These are phyloP conservation scores for Pholiota microspora DNA, from an alignment of 768 basidiomycete genomes.

Conservation along the genomic window DNA sequence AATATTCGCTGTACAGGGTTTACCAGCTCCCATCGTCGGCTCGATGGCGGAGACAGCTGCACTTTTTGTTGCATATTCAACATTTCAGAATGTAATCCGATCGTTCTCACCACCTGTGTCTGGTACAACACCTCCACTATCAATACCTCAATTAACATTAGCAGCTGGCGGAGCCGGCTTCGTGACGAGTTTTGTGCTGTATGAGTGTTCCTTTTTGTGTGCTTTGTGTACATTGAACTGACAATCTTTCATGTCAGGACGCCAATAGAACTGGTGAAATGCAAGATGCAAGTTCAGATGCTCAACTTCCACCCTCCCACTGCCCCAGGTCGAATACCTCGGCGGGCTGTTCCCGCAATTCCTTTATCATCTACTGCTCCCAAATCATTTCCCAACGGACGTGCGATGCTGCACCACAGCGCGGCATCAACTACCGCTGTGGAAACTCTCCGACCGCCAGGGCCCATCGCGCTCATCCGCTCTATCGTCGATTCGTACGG, in stretches of 20 bases:
- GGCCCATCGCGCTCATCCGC: slow-evolving; percentile 67
- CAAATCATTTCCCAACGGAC: neutral
- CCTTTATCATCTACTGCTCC: slow-evolving; percentile 4
- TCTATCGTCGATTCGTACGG: slow-evolving; percentile 67
- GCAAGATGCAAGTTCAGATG: slow-evolving; percentile 98
- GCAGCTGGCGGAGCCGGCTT: slow-evolving; percentile 89
- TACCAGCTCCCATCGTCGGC: slow-evolving; percentile 88
- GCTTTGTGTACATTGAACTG: slow-evolving; percentile 3
- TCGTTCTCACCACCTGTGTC: slow-evolving; percentile 25
- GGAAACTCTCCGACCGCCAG: slow-evolving; percentile 47
- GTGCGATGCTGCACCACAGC: neutral
- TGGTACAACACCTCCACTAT: slow-evolving; percentile 35
- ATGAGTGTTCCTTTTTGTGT: slow-evolving; percentile 26
- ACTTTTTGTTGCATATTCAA: slow-evolving; percentile 83
- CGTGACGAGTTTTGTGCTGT: slow-evolving; percentile 86
- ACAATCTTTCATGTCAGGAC: slow-evolving; percentile 49
- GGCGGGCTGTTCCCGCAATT: slow-evolving; percentile 16
- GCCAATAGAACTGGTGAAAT: slow-evolving; percentile 93
- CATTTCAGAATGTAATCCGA: slow-evolving; percentile 64
- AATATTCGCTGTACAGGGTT: slow-evolving; percentile 51
- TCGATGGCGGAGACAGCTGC: slow-evolving; percentile 92
- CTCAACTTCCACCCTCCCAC: slow-evolving; percentile 38
- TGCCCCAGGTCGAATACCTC: slow-evolving; percentile 25
- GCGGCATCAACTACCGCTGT: slow-evolving; percentile 14
- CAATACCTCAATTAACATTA: slow-evolving; percentile 68